Evolutionary conservation across 2,329 filamentous ascomycete genomes (phyloP).

Genomic region (Aspergillus texensis): DNA sequence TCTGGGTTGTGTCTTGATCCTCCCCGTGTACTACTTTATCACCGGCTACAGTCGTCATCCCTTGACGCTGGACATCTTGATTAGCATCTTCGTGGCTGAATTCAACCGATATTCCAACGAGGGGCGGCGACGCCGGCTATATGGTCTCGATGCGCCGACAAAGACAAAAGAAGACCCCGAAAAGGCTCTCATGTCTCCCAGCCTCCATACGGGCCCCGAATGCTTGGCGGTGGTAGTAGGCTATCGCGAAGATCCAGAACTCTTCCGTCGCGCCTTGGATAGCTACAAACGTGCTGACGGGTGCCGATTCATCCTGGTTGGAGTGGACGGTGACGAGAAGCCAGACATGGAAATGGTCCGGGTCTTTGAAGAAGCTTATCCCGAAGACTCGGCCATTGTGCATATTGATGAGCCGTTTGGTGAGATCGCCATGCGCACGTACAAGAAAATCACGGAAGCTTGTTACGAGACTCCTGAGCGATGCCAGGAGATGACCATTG

Average conservation of each 20-base stretch:
- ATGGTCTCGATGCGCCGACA: constrained; percentile 15
- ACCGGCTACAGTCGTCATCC: constrained; percentile 28
- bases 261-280: constrained; percentile 31
- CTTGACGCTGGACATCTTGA: constrained; percentile 29
- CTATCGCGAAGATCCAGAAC: constrained; percentile 33
- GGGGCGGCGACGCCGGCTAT: constrained; percentile 22
- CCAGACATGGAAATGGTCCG: constrained; percentile 35
- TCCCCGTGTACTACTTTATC: constrained; percentile 26
- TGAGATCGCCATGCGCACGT: constrained; percentile 26
- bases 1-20: constrained; percentile 27
- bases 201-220: constrained; percentile 15
- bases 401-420: constrained; percentile 30
- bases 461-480: constrained; percentile 11
- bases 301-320: constrained; percentile 30
- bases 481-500: constrained; percentile 21
- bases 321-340: constrained; percentile 32
- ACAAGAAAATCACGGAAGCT: background rate
- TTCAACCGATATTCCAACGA: constrained; percentile 31
- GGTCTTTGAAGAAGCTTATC: constrained; percentile 31
- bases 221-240: constrained; percentile 35
- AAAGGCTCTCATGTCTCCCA: constrained; percentile 11
- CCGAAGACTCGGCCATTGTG: constrained; percentile 23
- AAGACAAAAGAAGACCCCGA: constrained; percentile 19
- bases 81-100: constrained; percentile 32
- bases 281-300: constrained; percentile 31